Conservation (phyloP, 352 stramenopile species). For the Phytophthora colocasiae region DNA sequence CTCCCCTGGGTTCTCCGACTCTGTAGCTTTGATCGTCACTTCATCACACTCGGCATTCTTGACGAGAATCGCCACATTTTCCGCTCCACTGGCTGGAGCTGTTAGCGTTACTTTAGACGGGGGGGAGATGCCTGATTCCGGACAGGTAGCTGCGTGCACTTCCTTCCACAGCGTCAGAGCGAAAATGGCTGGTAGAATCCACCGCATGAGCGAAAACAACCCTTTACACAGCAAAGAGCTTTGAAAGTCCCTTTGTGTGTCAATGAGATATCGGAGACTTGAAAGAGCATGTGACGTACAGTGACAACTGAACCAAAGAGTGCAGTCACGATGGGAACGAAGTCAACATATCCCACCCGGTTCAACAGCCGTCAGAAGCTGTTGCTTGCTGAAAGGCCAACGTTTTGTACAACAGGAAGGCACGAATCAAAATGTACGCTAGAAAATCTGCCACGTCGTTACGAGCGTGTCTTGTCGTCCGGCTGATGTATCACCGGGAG, state of each 20-base stretch:
- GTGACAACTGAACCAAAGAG: conserved; percentile 11
- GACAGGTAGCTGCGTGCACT: conserved; percentile 24
- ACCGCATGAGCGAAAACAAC: conserved; percentile 13
- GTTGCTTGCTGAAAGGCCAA: too few relatives aligned
- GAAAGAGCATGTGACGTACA: conserved; percentile 7
- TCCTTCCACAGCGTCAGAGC: conserved; percentile 4
- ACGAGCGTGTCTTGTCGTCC: too few relatives aligned
- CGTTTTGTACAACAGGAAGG: too few relatives aligned
- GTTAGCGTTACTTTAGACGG: conserved; percentile 31
- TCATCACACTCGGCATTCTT: conserved; percentile 37
- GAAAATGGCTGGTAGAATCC: conserved; percentile 8
- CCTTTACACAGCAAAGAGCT: conserved; percentile 3
- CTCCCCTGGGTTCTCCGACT: conserved; percentile 31
- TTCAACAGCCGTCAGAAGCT: too few relatives aligned
- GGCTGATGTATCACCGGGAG: too few relatives aligned
- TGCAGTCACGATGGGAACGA: conserved; percentile 36
- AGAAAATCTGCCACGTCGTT: too few relatives aligned
- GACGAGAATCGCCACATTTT: conserved; percentile 34
- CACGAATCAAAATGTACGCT: too few relatives aligned
- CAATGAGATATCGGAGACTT: conserved; percentile 19
- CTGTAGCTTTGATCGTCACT: conserved; percentile 26
- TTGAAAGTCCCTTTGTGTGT: too few relatives aligned
- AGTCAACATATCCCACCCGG: conserved; percentile 10
- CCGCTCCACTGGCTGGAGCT: conserved; percentile 23
- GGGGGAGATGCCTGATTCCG: conserved; percentile 28